Conservation (phyloP, 2,329 filamentous ascomycete species). For the Exserohilum turcica region DNA sequence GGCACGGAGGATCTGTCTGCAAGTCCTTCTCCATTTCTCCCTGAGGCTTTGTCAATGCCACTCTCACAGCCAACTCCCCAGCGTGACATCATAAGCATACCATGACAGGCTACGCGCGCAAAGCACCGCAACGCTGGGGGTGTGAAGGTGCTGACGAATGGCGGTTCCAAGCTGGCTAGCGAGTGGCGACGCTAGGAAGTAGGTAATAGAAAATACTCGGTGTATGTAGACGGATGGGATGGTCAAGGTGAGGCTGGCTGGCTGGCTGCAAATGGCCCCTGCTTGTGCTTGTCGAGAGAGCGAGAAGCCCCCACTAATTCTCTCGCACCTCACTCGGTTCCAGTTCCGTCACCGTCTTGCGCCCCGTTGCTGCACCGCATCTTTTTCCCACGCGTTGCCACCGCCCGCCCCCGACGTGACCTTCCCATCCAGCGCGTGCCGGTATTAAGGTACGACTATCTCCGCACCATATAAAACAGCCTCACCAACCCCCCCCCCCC, state of each 20-base stretch:
- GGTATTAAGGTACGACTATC: constrained; percentile 23
- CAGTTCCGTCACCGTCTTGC: no score
- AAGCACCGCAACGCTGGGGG: constrained; percentile 1
- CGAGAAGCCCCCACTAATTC: constrained; percentile 38
- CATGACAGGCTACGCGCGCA: constrained; percentile 33
- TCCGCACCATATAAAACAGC: constrained; percentile 28
- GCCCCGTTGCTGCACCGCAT: constrained; percentile 22
- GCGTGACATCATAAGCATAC: constrained; percentile 39
- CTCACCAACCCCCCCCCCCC: no score
- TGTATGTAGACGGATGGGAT: constrained; percentile 1
- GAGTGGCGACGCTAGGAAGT: background rate
- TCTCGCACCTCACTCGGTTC: constrained; percentile 36
- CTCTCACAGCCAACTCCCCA: constrained; percentile 1
- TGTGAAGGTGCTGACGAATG: background rate
- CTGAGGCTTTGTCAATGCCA: constrained; percentile 15
- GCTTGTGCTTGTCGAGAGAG: constrained; percentile 28
- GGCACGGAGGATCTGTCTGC: constrained; percentile 77
- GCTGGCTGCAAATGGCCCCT: constrained; percentile 26
- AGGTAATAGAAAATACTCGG: constrained; percentile 8
- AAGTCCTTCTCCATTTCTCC: constrained; percentile 71
- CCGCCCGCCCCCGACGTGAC: constrained; percentile 20
- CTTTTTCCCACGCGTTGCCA: constrained; percentile 30
- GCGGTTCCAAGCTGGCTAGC: background rate
- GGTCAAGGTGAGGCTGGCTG: constrained; percentile 23
- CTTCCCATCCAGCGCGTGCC: constrained; percentile 11